These are phyloP conservation scores for Saccharomyces hybrid DNA, from an alignment of 1,139 yeast genomes.

Conservation along the genomic window DNA sequence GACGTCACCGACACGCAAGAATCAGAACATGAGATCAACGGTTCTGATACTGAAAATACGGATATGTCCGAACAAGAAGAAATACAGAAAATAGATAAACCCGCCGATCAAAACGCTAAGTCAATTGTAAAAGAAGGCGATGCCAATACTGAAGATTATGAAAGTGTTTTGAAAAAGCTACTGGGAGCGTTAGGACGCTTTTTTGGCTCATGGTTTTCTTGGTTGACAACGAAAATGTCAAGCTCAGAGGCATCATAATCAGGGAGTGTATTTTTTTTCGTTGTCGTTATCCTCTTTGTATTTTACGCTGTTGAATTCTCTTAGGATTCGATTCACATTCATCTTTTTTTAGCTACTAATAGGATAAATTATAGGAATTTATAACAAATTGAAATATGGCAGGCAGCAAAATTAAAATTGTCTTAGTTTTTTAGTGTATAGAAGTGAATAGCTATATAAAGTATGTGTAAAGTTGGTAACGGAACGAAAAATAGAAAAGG, in stretches of 20 bases:
- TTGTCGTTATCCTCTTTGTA: background rate
- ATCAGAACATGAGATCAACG: background rate
- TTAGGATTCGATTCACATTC: background rate
- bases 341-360: background rate
- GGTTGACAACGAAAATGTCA: constrained; percentile 7
- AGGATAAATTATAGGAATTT: background rate
- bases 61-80: constrained; percentile 1
- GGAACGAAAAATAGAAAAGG: background rate
- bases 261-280: background rate
- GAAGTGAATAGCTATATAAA: background rate
- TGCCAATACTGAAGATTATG: constrained; percentile 12
- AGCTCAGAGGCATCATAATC: constrained; percentile 1
- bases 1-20: background rate
- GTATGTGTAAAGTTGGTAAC: background rate
- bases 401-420: background rate
- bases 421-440: background rate
- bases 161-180: constrained; percentile 14
- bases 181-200: constrained; percentile 9
- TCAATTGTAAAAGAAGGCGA: constrained; percentile 7
- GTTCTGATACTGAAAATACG: background rate
- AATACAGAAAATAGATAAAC: background rate
- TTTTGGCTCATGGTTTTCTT: constrained; percentile 10
- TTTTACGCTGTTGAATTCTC: background rate
- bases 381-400: background rate
- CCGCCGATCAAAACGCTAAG: constrained; percentile 4